Base-by-base conservation (phyloP, 345 rosid genomes). In the Eucalyptus sp. region DNA sequence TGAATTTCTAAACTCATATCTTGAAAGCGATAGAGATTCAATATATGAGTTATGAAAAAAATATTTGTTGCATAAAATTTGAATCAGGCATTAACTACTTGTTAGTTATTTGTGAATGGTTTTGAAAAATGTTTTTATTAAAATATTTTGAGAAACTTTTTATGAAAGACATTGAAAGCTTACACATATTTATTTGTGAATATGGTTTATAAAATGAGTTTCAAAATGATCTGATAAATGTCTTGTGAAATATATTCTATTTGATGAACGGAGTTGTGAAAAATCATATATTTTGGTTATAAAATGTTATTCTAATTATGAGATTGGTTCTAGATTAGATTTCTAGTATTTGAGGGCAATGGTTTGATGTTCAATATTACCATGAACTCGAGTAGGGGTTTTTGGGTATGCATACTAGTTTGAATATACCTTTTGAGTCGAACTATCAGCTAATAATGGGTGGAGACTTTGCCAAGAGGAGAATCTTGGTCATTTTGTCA, bases 381-480 rank as follows among this genome's bases (percentile, higher is more conserved):
- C 29, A 10, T 22, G 62, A 56, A 56, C 62, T 24, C 12, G 0
- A 56, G 24, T 56, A 56, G 29, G 62, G 62, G 62, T 56, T 56
- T 56, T 2, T 10, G 29, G 62, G 9, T 24, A 56, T 24, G 27
- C 29, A 2, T 24, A 10, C 27, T 56, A 56, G 1, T 56, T 56
- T 56, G 1, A 56, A 24, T 22, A 56, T 56, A 4, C 29, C 29
- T 56, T 56, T 22, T 56, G 12, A 24, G 27, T 5, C 29, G 8
- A 56, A 10, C 62, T 11, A 56, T 24, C 0, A 0, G 0, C 27
- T 9, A 20, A 22, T 56, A 1, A 24, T 56, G 24, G 29, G 1
- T 56, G 6, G 6, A 56, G 0, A 56, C 27, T 56, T 56, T 56
- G 58, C 58, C 10, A 52, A 18, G 24, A 52, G 24, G 58, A 52